Base-by-base conservation (phyloP, 1,139 yeast genomes). In the Hyphopichia wangnamkhiaoensis region DNA sequence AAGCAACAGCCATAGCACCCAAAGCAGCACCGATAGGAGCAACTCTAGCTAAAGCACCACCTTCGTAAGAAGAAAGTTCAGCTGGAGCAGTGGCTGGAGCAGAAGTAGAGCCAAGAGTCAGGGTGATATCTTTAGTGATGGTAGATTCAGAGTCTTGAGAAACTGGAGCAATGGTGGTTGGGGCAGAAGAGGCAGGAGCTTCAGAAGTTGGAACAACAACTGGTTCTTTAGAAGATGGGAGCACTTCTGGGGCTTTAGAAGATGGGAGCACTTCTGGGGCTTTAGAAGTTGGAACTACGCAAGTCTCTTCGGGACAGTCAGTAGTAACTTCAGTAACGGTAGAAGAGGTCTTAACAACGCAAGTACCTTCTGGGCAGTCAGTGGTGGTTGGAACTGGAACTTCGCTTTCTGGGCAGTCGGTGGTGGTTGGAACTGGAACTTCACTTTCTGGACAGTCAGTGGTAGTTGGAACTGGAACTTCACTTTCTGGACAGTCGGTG, bases 1-100 rank as follows among this genome's bases (percentile, higher is more conserved):
- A 32, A 23, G 34, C 34, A 14, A 32, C 34, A 15, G 34, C 34
- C 12, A 32, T 7, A 24, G 34, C 34, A 21, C 34, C 34, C 8
- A 32, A 23, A 23, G 26, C 34, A 17, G 34, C 34, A 23, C 34
- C 34, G 18, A 32, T 12, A 15, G 34, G 34, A 20, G 34, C 34
- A 10, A 24, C 17, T 13, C 14, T 32, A 12, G 14, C 34, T 6
- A 7, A 12, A 16, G 26, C 34, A 32, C 20, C 34, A 20, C 24
- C 34, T 23, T 32, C 34, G 34, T 32, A 32, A 20, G 28, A 21
- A 17, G 27, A n/a, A n/a, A 32, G 20, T 4, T 8, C 28, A 15
- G 31, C 31, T 15, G 31, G 20, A 17, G 31, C 8, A 28, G 17
- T 20, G 9, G 31, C 31, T 8, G 17, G 20, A 10, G 31, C 17